These are phyloP conservation scores for Saccharomycopsis olivae DNA, from an alignment of 805 yeast species.

Conservation along the genomic window DNA sequence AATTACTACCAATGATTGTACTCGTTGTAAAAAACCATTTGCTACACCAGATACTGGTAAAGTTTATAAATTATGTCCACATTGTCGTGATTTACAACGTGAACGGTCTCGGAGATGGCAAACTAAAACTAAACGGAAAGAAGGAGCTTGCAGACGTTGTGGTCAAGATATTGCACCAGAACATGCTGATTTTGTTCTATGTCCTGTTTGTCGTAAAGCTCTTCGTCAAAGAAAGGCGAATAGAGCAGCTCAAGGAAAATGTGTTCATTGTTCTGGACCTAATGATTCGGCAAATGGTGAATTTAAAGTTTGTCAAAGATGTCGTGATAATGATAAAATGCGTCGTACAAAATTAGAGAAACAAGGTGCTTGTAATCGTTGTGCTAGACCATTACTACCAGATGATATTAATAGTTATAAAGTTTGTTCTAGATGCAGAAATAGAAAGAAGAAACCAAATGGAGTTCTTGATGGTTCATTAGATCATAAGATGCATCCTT, in stretches of 20 bases:
- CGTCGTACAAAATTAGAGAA: conserved; percentile 47
- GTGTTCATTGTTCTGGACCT: conserved; percentile 62
- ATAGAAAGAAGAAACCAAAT: conserved; percentile 33
- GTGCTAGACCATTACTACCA: conserved; percentile 39
- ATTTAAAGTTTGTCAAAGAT: conserved; percentile 55
- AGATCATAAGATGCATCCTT: not conserved
- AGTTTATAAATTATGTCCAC: conserved; percentile 46
- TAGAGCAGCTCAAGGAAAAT: conserved; percentile 51
- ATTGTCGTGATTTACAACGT: conserved; percentile 54
- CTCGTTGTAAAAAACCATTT: conserved; percentile 52
- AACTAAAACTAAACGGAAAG: conserved; percentile 43
- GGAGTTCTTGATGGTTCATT: conserved; percentile 21
- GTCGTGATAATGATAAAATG: conserved; percentile 50
- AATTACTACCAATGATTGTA: conserved; percentile 27
- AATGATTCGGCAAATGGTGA: conserved; percentile 33
- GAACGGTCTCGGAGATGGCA: conserved; percentile 60
- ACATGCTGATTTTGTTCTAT: conserved; percentile 43
- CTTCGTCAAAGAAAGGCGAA: conserved; percentile 45
- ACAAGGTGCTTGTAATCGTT: conserved; percentile 52
- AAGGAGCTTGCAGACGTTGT: conserved; percentile 57
- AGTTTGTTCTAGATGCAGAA: conserved; percentile 45
- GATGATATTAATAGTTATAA: conserved; percentile 42
- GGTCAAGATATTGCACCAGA: conserved; percentile 43
- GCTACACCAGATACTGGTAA: conserved; percentile 34
- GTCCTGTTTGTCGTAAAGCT: conserved; percentile 48